Conservation (phyloP, 352 stramenopile species). For the Phytophthora colocasiae region DNA sequence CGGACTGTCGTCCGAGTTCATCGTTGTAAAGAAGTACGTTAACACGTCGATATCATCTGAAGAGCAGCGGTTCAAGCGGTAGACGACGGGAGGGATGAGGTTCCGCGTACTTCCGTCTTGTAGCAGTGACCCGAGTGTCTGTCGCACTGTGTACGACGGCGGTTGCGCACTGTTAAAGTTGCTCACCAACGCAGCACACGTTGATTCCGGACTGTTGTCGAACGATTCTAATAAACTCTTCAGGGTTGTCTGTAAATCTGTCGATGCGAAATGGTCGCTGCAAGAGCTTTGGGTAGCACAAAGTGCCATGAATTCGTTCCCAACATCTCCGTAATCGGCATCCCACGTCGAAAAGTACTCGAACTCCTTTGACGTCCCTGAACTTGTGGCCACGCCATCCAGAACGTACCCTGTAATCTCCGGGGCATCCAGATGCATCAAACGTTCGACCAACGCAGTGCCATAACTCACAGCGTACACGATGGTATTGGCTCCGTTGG, state of each 20-base stretch:
- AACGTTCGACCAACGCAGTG: conserved; percentile 48
- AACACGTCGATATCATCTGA: conserved; percentile 33
- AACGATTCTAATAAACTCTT: conserved; percentile 29
- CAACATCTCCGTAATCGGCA: conserved; percentile 44
- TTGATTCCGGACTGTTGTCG: conserved; percentile 34
- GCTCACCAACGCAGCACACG: conserved; percentile 28
- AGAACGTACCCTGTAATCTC: conserved; percentile 59
- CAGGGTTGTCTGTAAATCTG: conserved; percentile 20
- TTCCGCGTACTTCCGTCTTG: conserved; percentile 20
- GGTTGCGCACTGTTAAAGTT: conserved; percentile 7
- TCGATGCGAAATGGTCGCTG: conserved; percentile 18
- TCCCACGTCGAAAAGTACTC: conserved; percentile 52
- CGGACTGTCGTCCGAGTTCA: conserved; percentile 1
- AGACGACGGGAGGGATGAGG: conserved; percentile 47
- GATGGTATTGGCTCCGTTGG: conserved; percentile 35
- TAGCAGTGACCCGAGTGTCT: conserved; percentile 39
- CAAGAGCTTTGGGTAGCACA: conserved; percentile 30
- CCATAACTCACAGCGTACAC: conserved; percentile 64
- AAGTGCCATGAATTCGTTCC: conserved; percentile 37
- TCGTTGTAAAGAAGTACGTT: conserved; percentile 28
- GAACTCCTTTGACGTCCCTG: conserved; percentile 34
- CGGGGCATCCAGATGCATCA: conserved; percentile 49
- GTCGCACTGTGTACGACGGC: conserved; percentile 35
- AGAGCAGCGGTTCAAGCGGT: conserved; percentile 47
- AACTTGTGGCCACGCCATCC: conserved; percentile 50